These are phyloP conservation scores for Physocladia obscura DNA, from an alignment of 192 early-diverging fungal species.

Conservation along the genomic window DNA sequence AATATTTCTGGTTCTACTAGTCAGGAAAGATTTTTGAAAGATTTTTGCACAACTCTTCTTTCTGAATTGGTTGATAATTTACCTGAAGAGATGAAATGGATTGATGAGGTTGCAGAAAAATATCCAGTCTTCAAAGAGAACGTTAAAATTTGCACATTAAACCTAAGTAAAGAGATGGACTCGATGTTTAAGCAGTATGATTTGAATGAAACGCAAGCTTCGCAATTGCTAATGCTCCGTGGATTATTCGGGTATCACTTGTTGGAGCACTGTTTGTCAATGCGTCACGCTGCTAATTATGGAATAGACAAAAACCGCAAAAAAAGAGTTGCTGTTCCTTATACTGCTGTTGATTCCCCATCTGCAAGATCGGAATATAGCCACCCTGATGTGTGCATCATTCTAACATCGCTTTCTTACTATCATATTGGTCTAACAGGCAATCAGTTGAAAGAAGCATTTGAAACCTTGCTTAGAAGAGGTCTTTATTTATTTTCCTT, in stretches of 20 bases:
- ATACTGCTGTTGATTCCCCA: conserved; percentile 13
- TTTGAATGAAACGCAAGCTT: neutral
- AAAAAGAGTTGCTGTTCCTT: conserved; percentile 30
- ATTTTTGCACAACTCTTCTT: neutral
- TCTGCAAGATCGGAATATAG: conserved; percentile 21
- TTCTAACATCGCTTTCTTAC: conserved; percentile 19
- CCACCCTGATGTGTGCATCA: conserved; percentile 15
- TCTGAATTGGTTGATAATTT: neutral
- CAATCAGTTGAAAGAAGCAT: neutral
- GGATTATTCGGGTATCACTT: conserved; percentile 21
- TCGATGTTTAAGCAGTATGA: no score
- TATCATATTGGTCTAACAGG: conserved; percentile 21
- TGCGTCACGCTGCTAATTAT: conserved; percentile 21
- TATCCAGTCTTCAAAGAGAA: neutral
- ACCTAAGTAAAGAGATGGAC: neutral
- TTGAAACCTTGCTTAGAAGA: neutral
- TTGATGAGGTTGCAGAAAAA: neutral
- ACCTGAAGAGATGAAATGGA: neutral
- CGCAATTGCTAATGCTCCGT: conserved; percentile 9
- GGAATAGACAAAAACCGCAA: neutral
- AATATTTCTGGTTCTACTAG: neutral
- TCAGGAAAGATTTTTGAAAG: no score
- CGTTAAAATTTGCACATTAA: neutral
- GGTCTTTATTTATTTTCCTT: neutral
- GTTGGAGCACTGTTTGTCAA: conserved; percentile 18